Percentiles rank a stretch among this genome's conserved stretches.
These are phyloP conservation scores for Penicillium sp. DNA, from an alignment of 2,329 filamentous ascomycete species.

Conservation along the genomic window DNA sequence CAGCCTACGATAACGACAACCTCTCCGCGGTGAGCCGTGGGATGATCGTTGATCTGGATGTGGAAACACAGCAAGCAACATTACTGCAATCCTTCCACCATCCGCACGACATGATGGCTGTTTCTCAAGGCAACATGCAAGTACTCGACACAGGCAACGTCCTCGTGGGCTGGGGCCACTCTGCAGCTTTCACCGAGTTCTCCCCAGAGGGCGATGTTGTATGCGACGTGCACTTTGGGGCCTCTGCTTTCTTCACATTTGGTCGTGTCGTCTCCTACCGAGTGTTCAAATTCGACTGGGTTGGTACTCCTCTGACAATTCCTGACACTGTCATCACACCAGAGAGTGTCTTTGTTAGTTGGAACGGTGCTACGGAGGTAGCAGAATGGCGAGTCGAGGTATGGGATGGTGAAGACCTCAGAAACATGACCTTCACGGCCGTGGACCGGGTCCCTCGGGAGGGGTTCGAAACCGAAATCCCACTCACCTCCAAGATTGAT, in stretches of 20 bases:
- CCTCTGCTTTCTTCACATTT: constrained; percentile 47
- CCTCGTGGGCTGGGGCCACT: constrained; percentile 52
- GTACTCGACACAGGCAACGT: constrained; percentile 42
- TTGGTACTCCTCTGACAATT: constrained; percentile 46
- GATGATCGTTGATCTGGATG: constrained; percentile 17
- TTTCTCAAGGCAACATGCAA: constrained; percentile 23
- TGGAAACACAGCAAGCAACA: constrained; percentile 5
- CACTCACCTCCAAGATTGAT: constrained; percentile 6
- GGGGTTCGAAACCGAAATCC: constrained; percentile 25
- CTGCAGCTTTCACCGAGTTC: constrained; percentile 52
- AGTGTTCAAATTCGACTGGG: constrained; percentile 54
- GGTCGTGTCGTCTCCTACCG: constrained; percentile 56
- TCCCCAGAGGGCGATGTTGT: constrained; percentile 22
- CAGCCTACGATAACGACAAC: constrained; percentile 17
- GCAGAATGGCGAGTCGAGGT: constrained; percentile 26
- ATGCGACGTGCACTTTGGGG: constrained; percentile 37
- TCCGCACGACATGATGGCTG: constrained; percentile 18
- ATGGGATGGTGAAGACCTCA: constrained; percentile 16
- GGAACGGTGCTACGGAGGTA: constrained; percentile 40
- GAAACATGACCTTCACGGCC: constrained; percentile 16
- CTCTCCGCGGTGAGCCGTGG: constrained; percentile 18
- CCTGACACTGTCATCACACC: constrained; percentile 23
- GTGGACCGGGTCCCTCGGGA: constrained; percentile 15
- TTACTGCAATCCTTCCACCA: constrained; percentile 17
- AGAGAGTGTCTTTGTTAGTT: constrained; percentile 30